Base-by-base conservation (phyloP, 2,329 filamentous ascomycete species). In the Herpotrichia juniperi region DNA sequence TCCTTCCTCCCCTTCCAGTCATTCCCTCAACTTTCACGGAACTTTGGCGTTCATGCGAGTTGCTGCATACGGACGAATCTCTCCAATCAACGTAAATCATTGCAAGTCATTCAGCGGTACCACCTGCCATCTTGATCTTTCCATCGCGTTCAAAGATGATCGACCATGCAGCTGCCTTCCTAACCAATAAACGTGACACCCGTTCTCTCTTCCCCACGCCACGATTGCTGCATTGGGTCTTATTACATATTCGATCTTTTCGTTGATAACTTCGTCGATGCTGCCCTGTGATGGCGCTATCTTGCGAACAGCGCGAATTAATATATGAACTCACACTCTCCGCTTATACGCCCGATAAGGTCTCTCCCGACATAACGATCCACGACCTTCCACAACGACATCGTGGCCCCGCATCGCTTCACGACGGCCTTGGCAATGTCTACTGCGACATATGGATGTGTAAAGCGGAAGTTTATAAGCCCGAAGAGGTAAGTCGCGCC, bases 281-380 rank as follows among this genome's bases (percentile, higher is more conserved):
- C 30, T 37, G 24, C 43, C 56, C 42, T 46, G 49, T 43, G 19
- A 60, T 60, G 42, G 56, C 56, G 56, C 54, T 52, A 59, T 59
- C 51, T 40, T 40, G 37, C 37, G 21, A 40, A 25, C 37, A 40
- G 25, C 24, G 11, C 42, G 32, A 54, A 50, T 61, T 53, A 54
- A 56, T 53, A 26, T 39, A 25, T 11, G 17, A n/a, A 35, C 43
- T 44, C 42, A 21, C 35, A 14, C 37, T 17, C 25, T 11, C 34
- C 30, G 39, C 30, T 31, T 19, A 16, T 11, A n/a, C 25, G 12
- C 32, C 35, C 34, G 48, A 54, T 51, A 54, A 49, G 47, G 30
- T 10, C 14, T 37, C 11, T 21, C 28, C 24, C 9, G 14, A 2
- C 28, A 11, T 24, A 24, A 21, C 3, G 17, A 22, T 11, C 37